phyloP scores from a whole-genome alignment of 176 grass and related monocot genomes.

The Hyparrhenia diplandra region DNA sequence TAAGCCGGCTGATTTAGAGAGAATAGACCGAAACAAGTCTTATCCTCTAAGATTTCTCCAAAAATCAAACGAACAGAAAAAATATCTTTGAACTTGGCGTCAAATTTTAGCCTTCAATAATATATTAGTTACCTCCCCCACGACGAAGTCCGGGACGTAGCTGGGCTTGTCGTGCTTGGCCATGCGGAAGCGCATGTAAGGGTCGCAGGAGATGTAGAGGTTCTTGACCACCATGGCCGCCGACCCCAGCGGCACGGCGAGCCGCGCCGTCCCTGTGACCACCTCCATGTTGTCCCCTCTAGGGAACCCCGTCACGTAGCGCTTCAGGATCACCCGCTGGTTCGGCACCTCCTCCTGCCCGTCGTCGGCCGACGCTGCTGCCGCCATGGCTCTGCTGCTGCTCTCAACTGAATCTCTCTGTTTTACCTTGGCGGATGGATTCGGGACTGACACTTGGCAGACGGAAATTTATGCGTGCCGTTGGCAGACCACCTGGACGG shows the following conservation, averaged over 20 bases:
- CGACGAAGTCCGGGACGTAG: slow-evolving; percentile 33
- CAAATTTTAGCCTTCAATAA: too few relatives aligned
- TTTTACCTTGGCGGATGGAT: too few relatives aligned
- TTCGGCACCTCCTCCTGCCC: slow-evolving; percentile 26
- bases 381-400: not conserved
- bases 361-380: not conserved
- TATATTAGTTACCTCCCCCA: not conserved
- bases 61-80: too few relatives aligned
- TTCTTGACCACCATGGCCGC: slow-evolving; percentile 46
- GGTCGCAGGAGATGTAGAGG: slow-evolving; percentile 71
- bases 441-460: too few relatives aligned
- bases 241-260: slow-evolving; percentile 1
- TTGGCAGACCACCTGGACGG: too few relatives aligned
- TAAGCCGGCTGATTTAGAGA: too few relatives aligned
- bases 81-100: too few relatives aligned
- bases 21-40: too few relatives aligned
- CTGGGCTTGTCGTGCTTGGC: slow-evolving; percentile 19
- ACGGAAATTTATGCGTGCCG: too few relatives aligned
- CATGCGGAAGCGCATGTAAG: slow-evolving; percentile 62
- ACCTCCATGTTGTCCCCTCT: slow-evolving; percentile 48
- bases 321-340: slow-evolving; percentile 45
- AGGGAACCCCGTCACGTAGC: slow-evolving; percentile 38
- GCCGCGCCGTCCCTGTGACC: not conserved
- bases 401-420: too few relatives aligned
- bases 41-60: too few relatives aligned